Evolutionary conservation across 2,329 filamentous ascomycete genomes (phyloP).

Genomic region (Sporothrix protearum): DNA sequence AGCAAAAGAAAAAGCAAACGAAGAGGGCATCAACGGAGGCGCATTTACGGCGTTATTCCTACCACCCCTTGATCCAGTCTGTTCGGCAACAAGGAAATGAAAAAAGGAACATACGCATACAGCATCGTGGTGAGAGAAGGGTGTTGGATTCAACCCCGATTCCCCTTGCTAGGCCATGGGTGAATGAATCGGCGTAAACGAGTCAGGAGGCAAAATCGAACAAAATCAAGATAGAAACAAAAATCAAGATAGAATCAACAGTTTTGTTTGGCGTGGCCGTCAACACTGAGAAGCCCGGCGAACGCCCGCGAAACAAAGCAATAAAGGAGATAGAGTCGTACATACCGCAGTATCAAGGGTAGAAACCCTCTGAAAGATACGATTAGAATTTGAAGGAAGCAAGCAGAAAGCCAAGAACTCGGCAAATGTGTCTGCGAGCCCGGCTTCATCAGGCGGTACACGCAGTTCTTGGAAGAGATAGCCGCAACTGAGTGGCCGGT

Average conservation of each 20-base stretch:
- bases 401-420: background rate
- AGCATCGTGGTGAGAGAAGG: background rate
- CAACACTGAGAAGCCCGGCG: background rate
- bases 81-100: constrained; percentile 10
- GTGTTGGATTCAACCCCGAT: background rate
- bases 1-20: background rate
- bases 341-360: background rate
- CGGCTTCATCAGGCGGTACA: constrained; percentile 9
- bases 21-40: background rate
- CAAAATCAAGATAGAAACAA: background rate
- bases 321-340: background rate
- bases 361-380: background rate
- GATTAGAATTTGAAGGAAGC: constrained; percentile 6
- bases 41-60: background rate
- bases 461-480: constrained; percentile 7
- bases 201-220: background rate
- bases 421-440: background rate
- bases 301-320: background rate
- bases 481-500: background rate
- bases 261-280: background rate
- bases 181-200: background rate
- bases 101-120: background rate
- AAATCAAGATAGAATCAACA: background rate
- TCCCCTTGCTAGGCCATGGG: background rate
- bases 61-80: background rate